Evolutionary conservation across 352 stramenopile genomes (phyloP).

Genomic region (Phytophthora pini): DNA sequence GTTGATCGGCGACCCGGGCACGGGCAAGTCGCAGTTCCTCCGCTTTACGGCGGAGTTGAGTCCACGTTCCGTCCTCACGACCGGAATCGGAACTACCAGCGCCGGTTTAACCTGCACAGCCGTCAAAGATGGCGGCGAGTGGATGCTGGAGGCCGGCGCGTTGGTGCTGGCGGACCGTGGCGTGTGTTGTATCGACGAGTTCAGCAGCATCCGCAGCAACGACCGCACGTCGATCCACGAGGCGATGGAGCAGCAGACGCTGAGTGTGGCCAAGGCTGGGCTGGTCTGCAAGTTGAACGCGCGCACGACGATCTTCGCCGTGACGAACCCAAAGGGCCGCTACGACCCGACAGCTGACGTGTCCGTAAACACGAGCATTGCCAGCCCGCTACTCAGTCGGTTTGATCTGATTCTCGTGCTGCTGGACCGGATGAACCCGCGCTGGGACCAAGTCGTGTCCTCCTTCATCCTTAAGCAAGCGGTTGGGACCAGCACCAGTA

Average conservation of each 20-base stretch:
- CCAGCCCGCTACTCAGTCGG: constrained; percentile 95
- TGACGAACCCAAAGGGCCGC: constrained; percentile 94
- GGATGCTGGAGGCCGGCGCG: constrained; percentile 96
- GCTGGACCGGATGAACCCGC: constrained; percentile 86
- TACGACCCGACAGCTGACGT: constrained; percentile 91
- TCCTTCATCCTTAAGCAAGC: constrained; percentile 95
- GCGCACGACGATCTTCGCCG: constrained; percentile 95
- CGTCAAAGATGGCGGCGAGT: constrained; percentile 95
- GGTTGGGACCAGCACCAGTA: constrained; percentile 35
- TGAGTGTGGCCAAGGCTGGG: constrained; percentile 97
- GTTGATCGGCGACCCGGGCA: constrained; percentile 79
- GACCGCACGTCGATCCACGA: constrained; percentile 96
- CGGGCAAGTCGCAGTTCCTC: constrained; percentile 96
- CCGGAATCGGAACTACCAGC: constrained; percentile 95
- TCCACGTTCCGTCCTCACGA: constrained; percentile 96
- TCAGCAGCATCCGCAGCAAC: constrained; percentile 94
- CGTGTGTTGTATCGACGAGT: constrained; percentile 98
- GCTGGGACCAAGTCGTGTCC: constrained; percentile 95
- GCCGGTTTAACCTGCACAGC: constrained; percentile 97
- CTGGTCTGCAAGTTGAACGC: constrained; percentile 98
- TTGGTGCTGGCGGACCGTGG: constrained; percentile 92
- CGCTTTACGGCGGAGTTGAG: constrained; percentile 95
- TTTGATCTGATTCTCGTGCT: constrained; percentile 98
- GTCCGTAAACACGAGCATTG: constrained; percentile 96
- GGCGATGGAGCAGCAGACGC: constrained; percentile 98